These are phyloP conservation scores for Chloromonas sp. DNA, from an alignment of 163 green algal species.

Conservation along the genomic window DNA sequence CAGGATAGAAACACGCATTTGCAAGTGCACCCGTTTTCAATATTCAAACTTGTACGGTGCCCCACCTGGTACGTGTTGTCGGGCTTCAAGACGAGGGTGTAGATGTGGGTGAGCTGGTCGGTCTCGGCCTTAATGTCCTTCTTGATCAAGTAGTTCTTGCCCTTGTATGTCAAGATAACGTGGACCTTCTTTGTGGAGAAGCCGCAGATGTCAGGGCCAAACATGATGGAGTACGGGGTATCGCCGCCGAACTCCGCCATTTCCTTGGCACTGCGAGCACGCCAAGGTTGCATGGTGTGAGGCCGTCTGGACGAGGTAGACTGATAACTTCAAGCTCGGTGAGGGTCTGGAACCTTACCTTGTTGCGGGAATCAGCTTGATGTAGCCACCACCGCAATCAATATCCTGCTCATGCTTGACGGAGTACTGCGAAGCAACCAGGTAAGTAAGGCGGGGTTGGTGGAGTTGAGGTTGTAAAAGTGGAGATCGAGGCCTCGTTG, in stretches of 20 bases:
- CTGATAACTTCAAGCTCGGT: too few relatives aligned
- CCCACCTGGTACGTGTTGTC: conserved; percentile 79
- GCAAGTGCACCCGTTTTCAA: neutral
- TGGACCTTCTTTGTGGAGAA: conserved; percentile 73
- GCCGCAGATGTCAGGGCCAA: conserved; percentile 85
- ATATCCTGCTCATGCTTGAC: conserved; percentile 88
- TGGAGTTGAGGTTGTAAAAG: too few relatives aligned
- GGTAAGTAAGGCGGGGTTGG: neutral
- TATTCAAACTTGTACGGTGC: conserved; percentile 2
- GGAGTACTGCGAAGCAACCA: conserved; percentile 54
- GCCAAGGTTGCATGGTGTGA: too few relatives aligned
- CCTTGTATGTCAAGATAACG: conserved; percentile 83
- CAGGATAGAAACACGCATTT: neutral
- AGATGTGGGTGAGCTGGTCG: conserved; percentile 80
- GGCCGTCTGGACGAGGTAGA: too few relatives aligned
- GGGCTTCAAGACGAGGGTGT: conserved; percentile 75
- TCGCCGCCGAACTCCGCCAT: conserved; percentile 76
- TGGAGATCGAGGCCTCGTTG: too few relatives aligned
- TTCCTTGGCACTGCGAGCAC: conserved; percentile 42
- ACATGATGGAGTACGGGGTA: conserved; percentile 88
- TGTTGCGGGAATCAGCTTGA: conserved; percentile 74
- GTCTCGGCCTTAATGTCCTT: conserved; percentile 65
- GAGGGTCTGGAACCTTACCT: conserved; percentile 21
- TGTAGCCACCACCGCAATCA: conserved; percentile 88
- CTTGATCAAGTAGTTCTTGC: conserved; percentile 77